Evolutionary conservation across 1,139 yeast species (phyloP), one percentile per base, ranked within the genome.

Genomic region (Candida dubliniensis): DNA sequence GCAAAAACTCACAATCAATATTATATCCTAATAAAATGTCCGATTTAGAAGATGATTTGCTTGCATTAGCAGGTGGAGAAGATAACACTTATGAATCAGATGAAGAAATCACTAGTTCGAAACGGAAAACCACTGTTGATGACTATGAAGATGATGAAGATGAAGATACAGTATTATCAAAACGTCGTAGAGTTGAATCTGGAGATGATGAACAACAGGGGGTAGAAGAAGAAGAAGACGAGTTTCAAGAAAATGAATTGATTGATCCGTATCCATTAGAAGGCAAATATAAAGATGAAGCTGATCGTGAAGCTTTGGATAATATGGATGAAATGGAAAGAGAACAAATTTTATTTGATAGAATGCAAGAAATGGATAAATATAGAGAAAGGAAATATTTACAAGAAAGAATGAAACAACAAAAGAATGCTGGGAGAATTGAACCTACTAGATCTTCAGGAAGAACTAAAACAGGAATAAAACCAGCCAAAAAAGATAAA

Each of bases 321-420:
- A 74, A 76, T 1, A 77, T 93, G 82, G 95, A 93, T 47, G 99
- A 95, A 72, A 81, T 93, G 62, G 87, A 87, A 57, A 83, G 98
- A 58, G 99, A 93, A 70, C 84, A 87, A 55, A 80, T 89, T 47
- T 77, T 93, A 48, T 95, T 88, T 57, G 98, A 93, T 48, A 87
- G 99, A 65, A 79, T 88, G 5, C 96, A 90, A 64, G 95, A 88
- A 54, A 81, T 89, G 82, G 96, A 91, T 61, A 80, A 85, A 52
- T 90, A 75, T 64, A 83, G 86, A 46, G 98, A 93, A 66, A 81
- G 88, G 62, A 79, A 79, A 59, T 83, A 85, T 58, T 81, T 95
- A 57, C 88, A 87, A 32, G 84, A 88, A 59, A 84, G 98, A 66
- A 84, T 89, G 55, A 76, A 71, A 56, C 78, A 81, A 53, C 78